Evolutionary conservation across 2,329 filamentous ascomycete genomes (phyloP), one percentile per base, ranked within the genome.

Genomic region (Ramularia collo-cygni): DNA sequence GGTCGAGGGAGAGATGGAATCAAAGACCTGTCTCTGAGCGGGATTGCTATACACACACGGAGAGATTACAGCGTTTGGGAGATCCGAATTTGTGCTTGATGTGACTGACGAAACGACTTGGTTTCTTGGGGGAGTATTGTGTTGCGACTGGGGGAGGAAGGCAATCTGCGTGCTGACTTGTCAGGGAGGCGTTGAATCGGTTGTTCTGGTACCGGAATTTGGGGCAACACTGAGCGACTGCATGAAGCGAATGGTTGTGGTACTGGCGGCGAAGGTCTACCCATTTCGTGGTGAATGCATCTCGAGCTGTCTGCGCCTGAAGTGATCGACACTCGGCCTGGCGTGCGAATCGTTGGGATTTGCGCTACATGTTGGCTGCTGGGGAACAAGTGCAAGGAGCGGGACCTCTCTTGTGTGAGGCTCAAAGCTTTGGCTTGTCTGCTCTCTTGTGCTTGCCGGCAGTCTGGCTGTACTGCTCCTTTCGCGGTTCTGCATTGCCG

Each of bases 351-450:
- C 4, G 10, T n/a, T 4, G 7, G 31, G 18, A 28, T 16, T 12
- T 28, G 38, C 21, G 19, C n/a, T 33, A 17, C 21, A 30, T 21
- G 18, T 31, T 19, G 15, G 21, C 24, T 31, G 17, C 31, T 42
- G 46, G 46, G 46, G 4, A 24, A 43, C 46, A 29, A 36, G 42
- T 16, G 36, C 21, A 38, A 43, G 60, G 56, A 54, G 65, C 66
- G 74, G 86, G 85, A 87, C 85, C 84, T 87, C 86, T 87, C 84
- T 78, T 62, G 81, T 76, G 84, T 88, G 87, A 84, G 84, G 71
- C 81, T 93, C 86, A 93, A 87, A 88, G 86, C 72, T 80, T 87
- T 71, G 85, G 76, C 86, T 90, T 89, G 85, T 90, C 85, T 70
- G 75, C 52, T 69, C 53, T 57, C 59, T 60, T 50, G 37, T 41